phyloP scores from a whole-genome alignment of 176 grass and related monocot genomes.

The Bothriochloa decipiens region DNA sequence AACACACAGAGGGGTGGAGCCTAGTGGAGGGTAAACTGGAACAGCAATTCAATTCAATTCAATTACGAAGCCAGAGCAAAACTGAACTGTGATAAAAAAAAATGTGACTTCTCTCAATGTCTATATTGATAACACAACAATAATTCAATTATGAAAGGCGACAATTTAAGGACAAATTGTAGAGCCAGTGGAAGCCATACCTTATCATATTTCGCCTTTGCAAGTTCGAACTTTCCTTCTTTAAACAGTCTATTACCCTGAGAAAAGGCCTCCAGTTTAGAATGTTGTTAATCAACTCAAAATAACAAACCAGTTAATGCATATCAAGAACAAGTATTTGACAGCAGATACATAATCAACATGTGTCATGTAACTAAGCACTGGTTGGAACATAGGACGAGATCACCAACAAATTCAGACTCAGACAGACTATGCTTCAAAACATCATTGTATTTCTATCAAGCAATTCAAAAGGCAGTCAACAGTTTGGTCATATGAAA shows the following conservation, averaged over 20 bases:
- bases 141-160: slow-evolving; percentile 7
- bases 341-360: background rate
- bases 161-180: slow-evolving; percentile 22
- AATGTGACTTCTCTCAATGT: background rate
- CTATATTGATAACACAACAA: slow-evolving; percentile 8
- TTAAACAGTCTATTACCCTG: slow-evolving; percentile 98
- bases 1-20: too few relatives aligned
- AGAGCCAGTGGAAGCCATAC: slow-evolving; percentile 41
- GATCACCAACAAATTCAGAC: slow-evolving; percentile 5
- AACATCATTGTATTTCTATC: slow-evolving; percentile 28
- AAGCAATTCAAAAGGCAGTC: slow-evolving; percentile 25
- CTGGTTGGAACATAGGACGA: background rate
- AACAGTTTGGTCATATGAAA: background rate
- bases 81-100: background rate
- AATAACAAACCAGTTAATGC: slow-evolving; percentile 18
- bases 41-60: background rate
- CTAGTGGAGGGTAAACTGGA: too few relatives aligned
- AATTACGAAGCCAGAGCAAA: slow-evolving; percentile 4
- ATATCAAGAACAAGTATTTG: background rate
- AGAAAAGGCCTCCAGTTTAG: slow-evolving; percentile 37
- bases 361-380: slow-evolving; percentile 21
- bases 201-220: slow-evolving; percentile 97
- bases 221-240: slow-evolving; percentile 95
- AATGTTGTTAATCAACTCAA: slow-evolving; percentile 23
- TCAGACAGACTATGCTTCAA: background rate